phyloP scores from a whole-genome alignment of 768 basidiomycete species.

The Macrolepiota fuliginosa region DNA sequence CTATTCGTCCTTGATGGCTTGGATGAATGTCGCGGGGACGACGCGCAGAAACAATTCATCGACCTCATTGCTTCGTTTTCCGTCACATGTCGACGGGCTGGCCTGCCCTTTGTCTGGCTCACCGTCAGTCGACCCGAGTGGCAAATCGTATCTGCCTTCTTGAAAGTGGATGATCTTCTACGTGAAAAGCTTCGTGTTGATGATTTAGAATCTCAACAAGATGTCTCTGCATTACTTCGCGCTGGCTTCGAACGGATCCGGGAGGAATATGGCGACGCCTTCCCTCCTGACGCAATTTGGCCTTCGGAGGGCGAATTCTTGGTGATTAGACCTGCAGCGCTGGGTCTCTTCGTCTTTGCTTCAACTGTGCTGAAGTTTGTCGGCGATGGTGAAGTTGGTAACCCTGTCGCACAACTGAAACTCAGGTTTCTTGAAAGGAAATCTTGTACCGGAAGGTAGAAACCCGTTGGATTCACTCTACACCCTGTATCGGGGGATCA shows the following conservation, averaged over 20 bases:
- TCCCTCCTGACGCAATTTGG: background rate
- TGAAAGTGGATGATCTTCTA: too few relatives aligned
- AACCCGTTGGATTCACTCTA: background rate
- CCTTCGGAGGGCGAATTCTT: background rate
- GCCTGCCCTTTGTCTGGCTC: background rate
- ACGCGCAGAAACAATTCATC: background rate
- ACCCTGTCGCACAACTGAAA: background rate
- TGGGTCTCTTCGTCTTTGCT: background rate
- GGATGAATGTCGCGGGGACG: background rate
- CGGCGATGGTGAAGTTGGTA: background rate
- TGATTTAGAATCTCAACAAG: background rate
- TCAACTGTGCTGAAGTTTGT: background rate
- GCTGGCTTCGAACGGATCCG: background rate
- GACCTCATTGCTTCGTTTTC: background rate
- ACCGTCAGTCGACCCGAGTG: background rate
- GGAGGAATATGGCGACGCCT: background rate
- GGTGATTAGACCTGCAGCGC: background rate
- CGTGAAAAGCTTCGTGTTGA: background rate
- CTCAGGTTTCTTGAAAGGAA: background rate
- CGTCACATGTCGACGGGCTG: background rate
- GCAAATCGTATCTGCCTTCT: background rate
- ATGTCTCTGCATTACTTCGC: background rate
- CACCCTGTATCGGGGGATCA: background rate
- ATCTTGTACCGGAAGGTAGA: background rate
- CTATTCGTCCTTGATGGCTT: conserved; percentile 4